Conservation (phyloP, 495 filamentous ascomycete species). For the Daldinia loculata region DNA sequence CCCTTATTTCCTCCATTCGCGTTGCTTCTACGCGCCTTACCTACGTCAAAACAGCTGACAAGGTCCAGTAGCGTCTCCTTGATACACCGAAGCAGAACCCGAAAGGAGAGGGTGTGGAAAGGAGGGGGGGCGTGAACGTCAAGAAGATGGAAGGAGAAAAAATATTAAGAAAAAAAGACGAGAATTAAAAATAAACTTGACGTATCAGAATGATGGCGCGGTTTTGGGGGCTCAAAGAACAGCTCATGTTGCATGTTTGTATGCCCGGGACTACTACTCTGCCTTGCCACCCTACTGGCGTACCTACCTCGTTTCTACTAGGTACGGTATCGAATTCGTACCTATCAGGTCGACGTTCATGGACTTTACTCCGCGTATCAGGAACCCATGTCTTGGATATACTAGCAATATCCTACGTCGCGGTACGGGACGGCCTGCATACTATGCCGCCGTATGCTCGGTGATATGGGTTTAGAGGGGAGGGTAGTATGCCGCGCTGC, state of each 20-base stretch:
- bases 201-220: conserved; percentile 37
- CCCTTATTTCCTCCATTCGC: conserved; percentile 18
- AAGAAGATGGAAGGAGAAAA: background rate
- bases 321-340: conserved; percentile 22
- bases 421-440: conserved; percentile 29
- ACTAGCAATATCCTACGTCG: conserved; percentile 7
- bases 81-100: conserved; percentile 31
- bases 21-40: conserved; percentile 14
- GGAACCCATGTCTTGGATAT: conserved; percentile 8
- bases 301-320: conserved; percentile 16
- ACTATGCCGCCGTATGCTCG: conserved; percentile 17
- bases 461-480: background rate
- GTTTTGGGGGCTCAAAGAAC: conserved; percentile 37
- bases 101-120: background rate
- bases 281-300: conserved; percentile 33
- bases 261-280: conserved; percentile 38
- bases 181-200: conserved; percentile 16
- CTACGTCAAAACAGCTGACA: conserved; percentile 30
- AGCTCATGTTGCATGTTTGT: conserved; percentile 31
- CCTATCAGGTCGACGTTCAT: conserved; percentile 24
- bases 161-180: background rate
- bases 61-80: conserved; percentile 30
- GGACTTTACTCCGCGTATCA: conserved; percentile 19
- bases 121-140: background rate
- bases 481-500: conserved; percentile 24